Conservation (phyloP, 2,329 filamentous ascomycete species). For the Ascochyta pisi region DNA sequence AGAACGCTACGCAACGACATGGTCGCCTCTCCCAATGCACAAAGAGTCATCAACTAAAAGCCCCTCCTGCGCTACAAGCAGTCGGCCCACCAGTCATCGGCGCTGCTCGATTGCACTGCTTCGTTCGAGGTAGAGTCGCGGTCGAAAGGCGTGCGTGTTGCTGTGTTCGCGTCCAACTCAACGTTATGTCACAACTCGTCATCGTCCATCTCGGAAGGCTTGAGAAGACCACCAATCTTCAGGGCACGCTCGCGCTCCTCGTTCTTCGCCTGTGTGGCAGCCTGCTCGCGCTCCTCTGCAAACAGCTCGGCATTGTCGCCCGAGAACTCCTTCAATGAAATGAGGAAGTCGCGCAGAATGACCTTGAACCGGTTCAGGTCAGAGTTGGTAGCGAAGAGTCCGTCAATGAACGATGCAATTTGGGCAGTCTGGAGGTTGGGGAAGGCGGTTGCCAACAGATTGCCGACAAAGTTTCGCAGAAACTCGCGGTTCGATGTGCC, state of each 20-base stretch:
- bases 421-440: constrained; percentile 86
- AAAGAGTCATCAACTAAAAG: constrained; percentile 1
- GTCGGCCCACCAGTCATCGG: constrained; percentile 51
- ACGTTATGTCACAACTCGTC: constrained; percentile 78
- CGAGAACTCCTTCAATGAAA: constrained; percentile 95
- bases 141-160: constrained; percentile 50
- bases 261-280: constrained; percentile 81
- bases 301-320: constrained; percentile 95
- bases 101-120: constrained; percentile 31
- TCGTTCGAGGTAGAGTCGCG: constrained; percentile 18
- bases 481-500: constrained; percentile 93
- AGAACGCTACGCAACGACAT: constrained; percentile 19
- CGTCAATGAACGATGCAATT: constrained; percentile 88
- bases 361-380: constrained; percentile 95
- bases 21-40: constrained; percentile 20
- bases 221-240: constrained; percentile 94
- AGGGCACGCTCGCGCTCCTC: constrained; percentile 90
- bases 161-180: constrained; percentile 47
- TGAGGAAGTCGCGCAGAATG: constrained; percentile 93
- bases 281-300: constrained; percentile 92
- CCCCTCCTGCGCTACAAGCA: background rate
- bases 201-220: constrained; percentile 93
- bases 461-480: constrained; percentile 84
- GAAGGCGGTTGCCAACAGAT: constrained; percentile 86
- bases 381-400: constrained; percentile 85